Base-by-base conservation (phyloP, 805 yeast species). In the Metschnikowia anglica region DNA sequence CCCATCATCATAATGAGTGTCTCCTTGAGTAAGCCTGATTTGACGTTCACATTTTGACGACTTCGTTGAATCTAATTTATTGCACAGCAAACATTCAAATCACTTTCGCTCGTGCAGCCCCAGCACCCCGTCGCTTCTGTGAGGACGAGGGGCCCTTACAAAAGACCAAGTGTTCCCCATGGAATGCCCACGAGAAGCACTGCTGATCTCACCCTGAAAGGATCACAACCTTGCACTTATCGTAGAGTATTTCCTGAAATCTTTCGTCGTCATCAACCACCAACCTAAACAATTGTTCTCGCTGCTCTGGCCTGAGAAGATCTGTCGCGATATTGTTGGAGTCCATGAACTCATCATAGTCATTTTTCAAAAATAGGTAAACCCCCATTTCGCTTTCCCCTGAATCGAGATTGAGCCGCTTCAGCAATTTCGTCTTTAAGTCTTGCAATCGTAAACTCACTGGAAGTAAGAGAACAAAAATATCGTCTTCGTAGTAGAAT, bases 401-500 rank as follows among this genome's bases (percentile, higher is more conserved):
- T 7, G 60, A 60, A 35, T 73, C 76, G 40, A 80, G 70, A 32
- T 55, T 58, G 34, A 70, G 58, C 45, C 86, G 61, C 41, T 77
- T 76, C 36, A 65, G 63, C 40, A 81, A 71, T 55, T 79, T 81
- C 21, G 65, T 59, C 49, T 73, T 72, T 44, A 81, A 56, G 44
- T 78, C 84, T 25, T 62, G 66, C 34, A 77, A 59, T 3, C 76
- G 65, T 37, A 76, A 73, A 47, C 66, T 69, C 11, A 68, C 56
- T 24, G 80, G 79, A 28, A 81, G 65, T 47, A 80, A 62, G 31
- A 86, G 70, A 1, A 88, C 93, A 68, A 85, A 86, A 12, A 86
- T 86, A 58, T 86, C 95, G 55, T 85, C 93, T 45, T 81, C 82
- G 56, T 79, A 85, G 59, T 82, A 86, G 55, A 86, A 84, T 60